A percentile compares a stretch with the other conserved stretches of the same genome.
phyloP scores from a whole-genome alignment of 164 flowering plant species.

The Akebia trifoliata region DNA sequence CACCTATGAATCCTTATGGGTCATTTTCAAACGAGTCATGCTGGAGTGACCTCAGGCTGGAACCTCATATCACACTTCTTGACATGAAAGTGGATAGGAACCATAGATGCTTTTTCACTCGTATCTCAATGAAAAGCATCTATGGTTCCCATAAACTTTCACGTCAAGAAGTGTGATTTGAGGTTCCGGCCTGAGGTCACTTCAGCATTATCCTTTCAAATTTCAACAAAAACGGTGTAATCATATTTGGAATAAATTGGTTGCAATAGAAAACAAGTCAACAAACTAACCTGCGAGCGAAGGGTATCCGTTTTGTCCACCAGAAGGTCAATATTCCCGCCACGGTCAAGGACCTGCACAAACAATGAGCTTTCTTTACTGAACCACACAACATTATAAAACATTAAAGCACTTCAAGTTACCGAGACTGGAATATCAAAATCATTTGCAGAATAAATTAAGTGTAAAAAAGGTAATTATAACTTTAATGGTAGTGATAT shows the following conservation, averaged over 20 bases:
- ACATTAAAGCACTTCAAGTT: neutral
- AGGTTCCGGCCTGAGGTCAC: too few species aligned
- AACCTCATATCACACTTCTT: too few species aligned
- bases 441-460: neutral
- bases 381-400: neutral
- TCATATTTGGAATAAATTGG: too few species aligned
- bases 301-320: constrained; percentile 92
- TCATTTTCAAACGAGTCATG: too few species aligned
- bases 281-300: constrained; percentile 60
- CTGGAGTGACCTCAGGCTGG: too few species aligned
- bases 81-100: too few species aligned
- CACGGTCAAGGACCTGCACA: constrained; percentile 88
- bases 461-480: neutral
- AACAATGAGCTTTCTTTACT: neutral
- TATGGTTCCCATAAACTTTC: too few species aligned
- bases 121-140: too few species aligned
- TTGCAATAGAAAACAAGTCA: neutral
- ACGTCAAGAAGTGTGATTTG: too few species aligned
- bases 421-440: neutral
- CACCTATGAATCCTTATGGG: too few species aligned
- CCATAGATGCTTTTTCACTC: too few species aligned
- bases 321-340: constrained; percentile 85
- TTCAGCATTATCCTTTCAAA: too few species aligned
- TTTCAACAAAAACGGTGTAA: neutral
- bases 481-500: neutral